Base-by-base conservation (phyloP, 2,329 filamentous ascomycete species). In the Cryoendolithus antarcticus region DNA sequence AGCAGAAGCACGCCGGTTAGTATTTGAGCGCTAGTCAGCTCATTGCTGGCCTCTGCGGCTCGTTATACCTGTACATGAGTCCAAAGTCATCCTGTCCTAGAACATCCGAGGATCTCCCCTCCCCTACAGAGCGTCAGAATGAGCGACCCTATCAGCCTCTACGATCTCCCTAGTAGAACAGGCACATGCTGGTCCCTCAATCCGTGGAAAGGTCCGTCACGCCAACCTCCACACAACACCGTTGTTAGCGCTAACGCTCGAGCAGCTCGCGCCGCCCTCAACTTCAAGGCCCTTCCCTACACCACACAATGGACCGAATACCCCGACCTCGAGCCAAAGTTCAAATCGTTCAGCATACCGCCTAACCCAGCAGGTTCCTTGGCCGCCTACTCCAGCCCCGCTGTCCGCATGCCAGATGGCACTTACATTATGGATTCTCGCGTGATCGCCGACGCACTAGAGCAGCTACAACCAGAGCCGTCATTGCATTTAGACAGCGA, bases 221-320 rank as follows among this genome's bases (percentile, higher is more conserved):
- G 8, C 21, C 28, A 30, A 30, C 32, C 8, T 13, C 35, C 13
- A 19, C 15, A 19, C 15, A 19, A 12, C 21, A 21, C 28, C 29
- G 32, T 29, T 39, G 21, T 29, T 35, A 19, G 15, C 15, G 15
- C 15, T 49, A 32, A 50, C 38, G 28, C 12, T 32, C 24, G 42
- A 19, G 5, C 38, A 82, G 79, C 74, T 33, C 76, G 80, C 1
- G 59, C 84, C 40, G 54, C 71, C 2, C 61, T 85, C 33, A 84
- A 83, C 60, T 82, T 70, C 62, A 85, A 85, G 55, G 64, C 65
- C 1, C 56, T 84, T 9, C 67, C 75, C 34, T 85, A 84, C 62
- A 69, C 70, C 53, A 84, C 79, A 0, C 65, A 77, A 66, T 84
- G 77, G 77, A 59, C 77, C 10, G 77, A 82, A 51, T 83, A 81